Percentiles rank a stretch among this genome's conserved stretches.
Evolutionary conservation across 148 eudicot genomes (phyloP).

Genomic region (Nepenthes gracilis): DNA sequence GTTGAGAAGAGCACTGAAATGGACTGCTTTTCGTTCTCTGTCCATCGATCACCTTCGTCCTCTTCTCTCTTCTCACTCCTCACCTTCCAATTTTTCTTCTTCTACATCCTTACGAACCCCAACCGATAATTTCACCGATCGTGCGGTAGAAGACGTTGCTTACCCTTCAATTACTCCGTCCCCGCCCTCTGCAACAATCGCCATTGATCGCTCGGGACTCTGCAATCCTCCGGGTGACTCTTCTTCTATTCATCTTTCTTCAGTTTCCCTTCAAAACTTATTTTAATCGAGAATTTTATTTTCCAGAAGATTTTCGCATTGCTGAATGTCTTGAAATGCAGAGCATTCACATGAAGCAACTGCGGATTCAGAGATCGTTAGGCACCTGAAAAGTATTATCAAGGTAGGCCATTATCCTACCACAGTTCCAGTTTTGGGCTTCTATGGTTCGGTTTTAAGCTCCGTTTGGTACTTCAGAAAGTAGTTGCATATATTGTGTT

Average conservation of each 20-base stretch:
- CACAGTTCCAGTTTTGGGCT: neutral
- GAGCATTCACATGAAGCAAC: conserved; percentile 72
- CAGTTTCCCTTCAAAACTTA: neutral
- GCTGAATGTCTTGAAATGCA: conserved; percentile 16
- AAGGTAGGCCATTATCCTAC: conserved; percentile 34
- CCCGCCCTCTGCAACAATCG: conserved; percentile 36
- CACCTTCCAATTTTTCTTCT: conserved; percentile 9
- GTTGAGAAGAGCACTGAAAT: conserved; percentile 39
- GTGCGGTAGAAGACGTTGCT: conserved; percentile 17
- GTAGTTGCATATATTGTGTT: neutral
- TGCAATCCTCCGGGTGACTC: conserved; percentile 46
- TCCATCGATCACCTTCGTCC: conserved; percentile 13
- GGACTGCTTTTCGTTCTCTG: conserved; percentile 18
- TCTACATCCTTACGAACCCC: conserved; percentile 20
- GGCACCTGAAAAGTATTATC: conserved; percentile 80
- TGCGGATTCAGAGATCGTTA: conserved; percentile 82
- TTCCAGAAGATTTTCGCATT: neutral
- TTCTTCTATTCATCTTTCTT: neutral
- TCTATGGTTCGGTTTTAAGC: neutral
- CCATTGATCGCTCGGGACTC: conserved; percentile 77
- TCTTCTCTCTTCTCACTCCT: conserved; percentile 8
- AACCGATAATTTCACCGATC: conserved; percentile 35
- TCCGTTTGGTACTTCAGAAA: neutral
- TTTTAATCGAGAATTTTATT: neutral
- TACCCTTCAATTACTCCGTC: conserved; percentile 9